These are phyloP conservation scores for Hypoxylon sp. DNA, from an alignment of 2,329 filamentous ascomycete genomes.

Conservation along the genomic window DNA sequence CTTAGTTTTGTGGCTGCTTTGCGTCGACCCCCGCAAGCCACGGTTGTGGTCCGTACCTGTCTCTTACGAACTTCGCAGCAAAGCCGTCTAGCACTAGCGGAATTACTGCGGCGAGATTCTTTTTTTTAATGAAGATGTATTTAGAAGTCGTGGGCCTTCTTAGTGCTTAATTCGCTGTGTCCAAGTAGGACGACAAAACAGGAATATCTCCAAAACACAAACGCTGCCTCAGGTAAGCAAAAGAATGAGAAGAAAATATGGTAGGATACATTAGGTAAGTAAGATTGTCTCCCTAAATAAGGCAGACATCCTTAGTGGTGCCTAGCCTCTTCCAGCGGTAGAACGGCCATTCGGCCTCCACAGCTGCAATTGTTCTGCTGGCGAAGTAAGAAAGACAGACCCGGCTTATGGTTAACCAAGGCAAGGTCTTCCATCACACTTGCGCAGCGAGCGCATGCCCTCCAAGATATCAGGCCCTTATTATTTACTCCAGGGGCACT, in stretches of 20 bases:
- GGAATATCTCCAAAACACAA: background rate
- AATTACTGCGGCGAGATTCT: too few species aligned
- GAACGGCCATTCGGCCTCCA: slow-evolving; percentile 66
- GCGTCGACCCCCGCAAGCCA: too few species aligned
- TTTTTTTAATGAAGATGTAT: too few species aligned
- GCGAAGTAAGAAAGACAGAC: slow-evolving; percentile 67
- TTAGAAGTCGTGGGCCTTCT: background rate
- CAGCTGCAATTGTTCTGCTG: slow-evolving; percentile 71
- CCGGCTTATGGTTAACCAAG: slow-evolving; percentile 59
- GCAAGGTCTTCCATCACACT: slow-evolving; percentile 75
- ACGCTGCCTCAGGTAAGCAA: background rate
- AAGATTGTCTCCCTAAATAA: background rate
- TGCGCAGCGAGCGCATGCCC: slow-evolving; percentile 72
- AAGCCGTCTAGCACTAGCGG: background rate
- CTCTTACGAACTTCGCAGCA: too few species aligned
- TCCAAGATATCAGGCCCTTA: slow-evolving; percentile 53
- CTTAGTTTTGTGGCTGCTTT: background rate
- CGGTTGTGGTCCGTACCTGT: too few species aligned
- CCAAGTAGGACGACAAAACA: background rate
- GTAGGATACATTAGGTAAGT: too few species aligned
- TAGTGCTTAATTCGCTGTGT: background rate
- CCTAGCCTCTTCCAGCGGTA: slow-evolving; percentile 49
- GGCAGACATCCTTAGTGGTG: slow-evolving; percentile 2
- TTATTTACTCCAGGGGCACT: background rate
- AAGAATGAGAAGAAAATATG: background rate